A percentile compares a stretch with the other conserved stretches of the same genome.
Conservation (phyloP, 1,284 basidiomycete genomes). For the Fomitopsis palustris region DNA sequence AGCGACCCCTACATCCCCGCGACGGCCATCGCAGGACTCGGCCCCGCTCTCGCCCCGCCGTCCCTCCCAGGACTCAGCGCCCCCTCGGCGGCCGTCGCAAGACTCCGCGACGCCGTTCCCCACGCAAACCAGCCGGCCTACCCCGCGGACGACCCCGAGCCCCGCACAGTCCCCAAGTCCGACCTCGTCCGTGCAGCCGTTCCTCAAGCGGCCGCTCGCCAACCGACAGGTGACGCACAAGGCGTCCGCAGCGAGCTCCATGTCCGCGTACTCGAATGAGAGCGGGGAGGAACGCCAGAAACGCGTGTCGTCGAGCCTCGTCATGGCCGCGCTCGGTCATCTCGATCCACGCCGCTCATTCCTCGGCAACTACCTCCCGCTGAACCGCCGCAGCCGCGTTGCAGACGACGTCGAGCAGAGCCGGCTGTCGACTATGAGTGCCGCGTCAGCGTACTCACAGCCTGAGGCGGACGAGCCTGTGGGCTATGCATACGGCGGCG, state of each 20-base stretch:
- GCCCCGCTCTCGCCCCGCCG: not conserved
- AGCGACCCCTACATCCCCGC: not conserved
- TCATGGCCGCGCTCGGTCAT: conserved; percentile 21
- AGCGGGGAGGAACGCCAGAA: conserved; percentile 29
- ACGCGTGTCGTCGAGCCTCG: conserved; percentile 22
- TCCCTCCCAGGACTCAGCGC: not conserved
- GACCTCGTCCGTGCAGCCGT: conserved; percentile 11
- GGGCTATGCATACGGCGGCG: conserved; percentile 19
- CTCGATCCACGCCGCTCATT: conserved; percentile 21
- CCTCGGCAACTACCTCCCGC: conserved; percentile 23
- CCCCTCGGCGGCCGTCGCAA: not conserved
- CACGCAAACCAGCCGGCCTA: not conserved
- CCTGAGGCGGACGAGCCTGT: conserved; percentile 18
- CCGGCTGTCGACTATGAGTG: conserved; percentile 27
- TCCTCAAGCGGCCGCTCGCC: conserved; percentile 15
- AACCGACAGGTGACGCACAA: conserved; percentile 14
- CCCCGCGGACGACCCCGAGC: not conserved
- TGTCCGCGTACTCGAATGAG: conserved; percentile 31
- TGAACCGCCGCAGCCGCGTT: conserved; percentile 14
- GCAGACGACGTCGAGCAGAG: conserved; percentile 22
- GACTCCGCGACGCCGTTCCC: not conserved
- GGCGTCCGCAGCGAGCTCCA: conserved; percentile 26
- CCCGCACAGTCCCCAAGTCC: conserved; percentile 7
- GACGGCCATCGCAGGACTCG: not conserved
- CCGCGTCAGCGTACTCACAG: conserved; percentile 27